phyloP scores from a whole-genome alignment of 1,284 basidiomycete genomes.

The Trametes versicolor region DNA sequence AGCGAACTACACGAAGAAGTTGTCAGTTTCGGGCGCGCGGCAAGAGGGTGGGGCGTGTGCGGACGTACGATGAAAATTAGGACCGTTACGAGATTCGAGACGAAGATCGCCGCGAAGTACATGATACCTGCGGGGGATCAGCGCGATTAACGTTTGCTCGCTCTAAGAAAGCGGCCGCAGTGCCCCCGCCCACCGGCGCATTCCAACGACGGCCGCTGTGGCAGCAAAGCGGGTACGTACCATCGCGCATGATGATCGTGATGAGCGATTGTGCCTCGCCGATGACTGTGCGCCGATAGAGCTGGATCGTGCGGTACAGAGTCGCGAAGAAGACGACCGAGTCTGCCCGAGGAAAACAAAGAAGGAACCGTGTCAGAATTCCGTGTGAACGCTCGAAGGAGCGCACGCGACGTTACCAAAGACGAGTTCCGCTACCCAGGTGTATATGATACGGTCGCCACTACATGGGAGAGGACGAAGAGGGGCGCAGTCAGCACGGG shows the following conservation, averaged over 20 bases:
- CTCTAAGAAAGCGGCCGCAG: not conserved
- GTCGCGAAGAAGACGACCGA: constrained; percentile 39
- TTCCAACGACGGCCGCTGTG: not conserved
- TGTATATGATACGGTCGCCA: constrained; percentile 40
- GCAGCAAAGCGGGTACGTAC: constrained; percentile 24
- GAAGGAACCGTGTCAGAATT: not conserved
- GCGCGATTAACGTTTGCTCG: constrained; percentile 7
- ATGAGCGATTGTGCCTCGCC: constrained; percentile 36
- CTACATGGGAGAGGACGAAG: constrained; percentile 19
- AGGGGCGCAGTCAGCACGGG: constrained; percentile 1
- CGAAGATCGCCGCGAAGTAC: constrained; percentile 42
- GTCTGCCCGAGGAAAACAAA: constrained; percentile 22
- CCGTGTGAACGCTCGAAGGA: not conserved
- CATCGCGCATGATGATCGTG: constrained; percentile 41
- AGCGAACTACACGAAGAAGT: constrained; percentile 25
- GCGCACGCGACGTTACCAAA: constrained; percentile 34
- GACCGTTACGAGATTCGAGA: constrained; percentile 39
- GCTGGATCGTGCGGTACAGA: constrained; percentile 35
- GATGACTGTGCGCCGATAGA: constrained; percentile 35
- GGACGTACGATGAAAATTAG: constrained; percentile 39
- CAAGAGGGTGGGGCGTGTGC: not conserved
- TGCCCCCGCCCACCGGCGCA: not conserved
- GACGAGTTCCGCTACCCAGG: constrained; percentile 42
- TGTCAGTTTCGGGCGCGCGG: not conserved
- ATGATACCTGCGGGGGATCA: constrained; percentile 35